Evolutionary conservation across 192 early-diverging fungal species (phyloP).

Genomic region (Rhizophagus clarus): DNA sequence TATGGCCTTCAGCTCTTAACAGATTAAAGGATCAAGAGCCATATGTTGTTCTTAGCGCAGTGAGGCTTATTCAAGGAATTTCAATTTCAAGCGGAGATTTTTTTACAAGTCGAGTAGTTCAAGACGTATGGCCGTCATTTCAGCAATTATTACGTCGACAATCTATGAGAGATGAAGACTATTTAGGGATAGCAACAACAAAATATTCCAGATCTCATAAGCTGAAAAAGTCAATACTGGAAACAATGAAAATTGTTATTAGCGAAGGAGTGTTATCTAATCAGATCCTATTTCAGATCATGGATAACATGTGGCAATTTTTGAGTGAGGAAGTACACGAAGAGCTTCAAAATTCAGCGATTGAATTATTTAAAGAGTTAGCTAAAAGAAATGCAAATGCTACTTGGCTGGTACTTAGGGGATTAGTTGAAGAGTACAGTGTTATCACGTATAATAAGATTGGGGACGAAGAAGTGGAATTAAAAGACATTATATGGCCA

Average conservation of each 20-base stretch:
- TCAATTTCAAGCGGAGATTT: conserved; percentile 43
- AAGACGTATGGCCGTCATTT: conserved; percentile 48
- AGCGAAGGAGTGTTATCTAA: conserved; percentile 1
- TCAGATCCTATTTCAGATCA: conserved; percentile 18
- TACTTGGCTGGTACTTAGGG: conserved; percentile 10
- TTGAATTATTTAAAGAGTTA: conserved; percentile 12
- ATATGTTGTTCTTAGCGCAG: conserved; percentile 42
- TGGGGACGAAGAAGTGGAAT: not conserved
- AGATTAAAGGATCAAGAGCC: conserved; percentile 41
- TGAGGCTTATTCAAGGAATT: conserved; percentile 37
- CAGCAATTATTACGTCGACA: conserved; percentile 31
- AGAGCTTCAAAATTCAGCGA: conserved; percentile 4
- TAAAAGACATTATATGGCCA: conserved; percentile 24
- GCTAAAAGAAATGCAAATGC: not conserved
- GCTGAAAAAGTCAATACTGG: conserved; percentile 12
- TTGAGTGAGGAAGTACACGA: conserved; percentile 21
- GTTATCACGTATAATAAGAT: not conserved
- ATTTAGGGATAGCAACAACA: not conserved
- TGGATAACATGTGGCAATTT: conserved; percentile 9
- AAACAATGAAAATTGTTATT: conserved; percentile 9
- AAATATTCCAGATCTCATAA: conserved; percentile 10
- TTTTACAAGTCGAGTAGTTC: conserved; percentile 37
- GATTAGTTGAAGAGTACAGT: conserved; percentile 11
- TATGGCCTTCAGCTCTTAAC: conserved; percentile 54
- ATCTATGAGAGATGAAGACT: conserved; percentile 11